Base-by-base conservation (phyloP, 208 protist genomes). In the Naegleria lovaniensis region DNA sequence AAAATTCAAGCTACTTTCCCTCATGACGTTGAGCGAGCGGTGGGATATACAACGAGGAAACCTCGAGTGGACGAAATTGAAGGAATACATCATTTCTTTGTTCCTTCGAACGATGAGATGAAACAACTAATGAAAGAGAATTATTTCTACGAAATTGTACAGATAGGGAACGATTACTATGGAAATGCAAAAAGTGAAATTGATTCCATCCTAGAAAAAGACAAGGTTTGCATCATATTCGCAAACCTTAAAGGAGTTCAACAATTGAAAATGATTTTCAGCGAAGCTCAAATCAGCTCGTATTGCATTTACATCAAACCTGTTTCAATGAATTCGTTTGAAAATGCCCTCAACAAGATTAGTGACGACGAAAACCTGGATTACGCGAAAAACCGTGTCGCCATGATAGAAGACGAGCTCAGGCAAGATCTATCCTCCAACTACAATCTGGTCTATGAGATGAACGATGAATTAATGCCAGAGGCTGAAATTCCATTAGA, bases 41-140 rank as follows among this genome's bases (percentile, higher is more conserved):
- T 85, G 5, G 29, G 39, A 0, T 33, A 85, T 13, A 85, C 83
- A 43, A 85, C 83, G 16, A 85, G 83, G 41, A 22, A 40, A 13
- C 13, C 13, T 25, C 7, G 83, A 5, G 0, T 15, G 0, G 40
- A 40, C 0, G 83, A 85, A 48, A 43, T 85, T 22, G 40, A 85
- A 5, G 83, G 83, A 40, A 43, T 85, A 25, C 83, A 85, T 85
- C 83, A 85, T 11, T 85, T 51, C 40, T 85, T 85, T 48, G 83
- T 85, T 16, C 40, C 83, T 48, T 48, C 33, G 2, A 0, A 85
- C 48, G 83, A 85, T 36, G 9, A 11, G 36, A 79, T 79, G 67
- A 79, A 79, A 36, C 25, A 79, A 29, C 19, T 79, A 25, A 79
- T 79, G 67, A 79, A 79, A 79, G 67, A 79, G 7, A 11, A 29